These are phyloP conservation scores for Picocystis sp. DNA, from an alignment of 163 green algal species.

Conservation along the genomic window DNA sequence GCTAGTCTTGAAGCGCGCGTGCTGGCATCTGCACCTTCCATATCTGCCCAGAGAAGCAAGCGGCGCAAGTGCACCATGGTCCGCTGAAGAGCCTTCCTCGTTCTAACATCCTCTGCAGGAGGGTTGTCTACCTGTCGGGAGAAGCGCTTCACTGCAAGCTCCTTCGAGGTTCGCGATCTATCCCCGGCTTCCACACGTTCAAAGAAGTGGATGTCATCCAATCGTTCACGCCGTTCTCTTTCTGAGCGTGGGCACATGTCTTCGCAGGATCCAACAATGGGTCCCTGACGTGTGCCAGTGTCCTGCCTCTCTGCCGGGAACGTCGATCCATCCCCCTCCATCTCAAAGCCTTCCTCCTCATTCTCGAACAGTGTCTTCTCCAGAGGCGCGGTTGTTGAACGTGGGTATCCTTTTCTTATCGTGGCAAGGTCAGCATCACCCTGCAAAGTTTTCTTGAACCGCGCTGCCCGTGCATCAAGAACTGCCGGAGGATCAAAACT, in stretches of 20 bases:
- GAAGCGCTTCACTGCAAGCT: conserved; percentile 39
- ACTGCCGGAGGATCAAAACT: no score
- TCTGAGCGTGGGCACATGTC: conserved; percentile 39
- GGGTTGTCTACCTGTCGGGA: conserved; percentile 20
- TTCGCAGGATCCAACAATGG: conserved; percentile 31
- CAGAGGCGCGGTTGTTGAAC: no score
- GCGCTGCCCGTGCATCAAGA: no score
- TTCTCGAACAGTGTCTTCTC: no score
- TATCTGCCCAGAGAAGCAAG: conserved; percentile 34
- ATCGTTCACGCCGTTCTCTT: conserved; percentile 15
- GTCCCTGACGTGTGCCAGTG: conserved; percentile 5
- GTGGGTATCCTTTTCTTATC: no score
- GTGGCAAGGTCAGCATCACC: no score
- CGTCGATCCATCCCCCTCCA: no score
- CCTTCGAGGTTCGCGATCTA: conserved; percentile 7
- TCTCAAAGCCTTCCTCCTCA: no score
- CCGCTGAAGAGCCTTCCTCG: conserved; percentile 27
- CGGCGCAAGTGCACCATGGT: conserved; percentile 46
- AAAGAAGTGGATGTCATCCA: conserved; percentile 33
- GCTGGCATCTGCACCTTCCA: neutral
- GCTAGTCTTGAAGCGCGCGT: conserved; percentile 4
- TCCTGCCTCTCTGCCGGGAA: neutral
- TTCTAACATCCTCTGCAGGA: conserved; percentile 36
- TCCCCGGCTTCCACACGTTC: conserved; percentile 25
- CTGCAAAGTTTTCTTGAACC: no score